phyloP scores from a whole-genome alignment of 2,329 filamentous ascomycete species.

The Fusarium chlamydosporum region DNA sequence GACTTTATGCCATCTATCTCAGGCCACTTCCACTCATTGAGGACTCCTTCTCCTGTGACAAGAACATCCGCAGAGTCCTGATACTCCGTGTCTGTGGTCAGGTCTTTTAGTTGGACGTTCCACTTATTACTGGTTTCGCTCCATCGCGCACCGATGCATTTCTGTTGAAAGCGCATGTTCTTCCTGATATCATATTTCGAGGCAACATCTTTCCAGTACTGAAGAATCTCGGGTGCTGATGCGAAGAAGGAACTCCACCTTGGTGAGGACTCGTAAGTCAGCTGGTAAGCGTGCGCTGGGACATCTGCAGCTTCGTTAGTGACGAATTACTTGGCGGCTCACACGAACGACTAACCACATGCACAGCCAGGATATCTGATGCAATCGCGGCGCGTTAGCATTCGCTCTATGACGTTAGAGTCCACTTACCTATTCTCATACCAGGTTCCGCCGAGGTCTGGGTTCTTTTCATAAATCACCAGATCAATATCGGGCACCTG shows the following conservation, averaged over 20 bases:
- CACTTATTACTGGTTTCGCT: constrained; percentile 6
- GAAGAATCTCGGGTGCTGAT: constrained; percentile 18
- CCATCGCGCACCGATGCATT: constrained; percentile 10
- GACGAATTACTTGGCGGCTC: fast-evolving
- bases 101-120: constrained; percentile 21
- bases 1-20: constrained; percentile 8
- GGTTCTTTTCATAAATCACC: constrained; percentile 27
- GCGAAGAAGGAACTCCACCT: constrained; percentile 28
- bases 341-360: not conserved
- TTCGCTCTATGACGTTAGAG: fast-evolving
- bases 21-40: constrained; percentile 31
- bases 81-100: constrained; percentile 1
- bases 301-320: not conserved
- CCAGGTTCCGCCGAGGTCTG: constrained; percentile 27
- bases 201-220: constrained; percentile 22
- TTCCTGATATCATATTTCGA: constrained; percentile 10
- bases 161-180: constrained; percentile 17
- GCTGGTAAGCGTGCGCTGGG: constrained; percentile 20
- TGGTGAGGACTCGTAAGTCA: constrained; percentile 13
- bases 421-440: constrained; percentile 12
- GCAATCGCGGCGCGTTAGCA: not conserved
- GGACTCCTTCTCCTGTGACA: constrained; percentile 14
- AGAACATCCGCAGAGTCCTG: constrained; percentile 20
- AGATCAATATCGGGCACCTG: constrained; percentile 11
- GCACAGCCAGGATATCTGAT: constrained; percentile 23